Percentiles rank a stretch among this genome's conserved stretches.
Evolutionary conservation across 257 asterid genomes (phyloP).

Genomic region (Leptodermis oblonga): DNA sequence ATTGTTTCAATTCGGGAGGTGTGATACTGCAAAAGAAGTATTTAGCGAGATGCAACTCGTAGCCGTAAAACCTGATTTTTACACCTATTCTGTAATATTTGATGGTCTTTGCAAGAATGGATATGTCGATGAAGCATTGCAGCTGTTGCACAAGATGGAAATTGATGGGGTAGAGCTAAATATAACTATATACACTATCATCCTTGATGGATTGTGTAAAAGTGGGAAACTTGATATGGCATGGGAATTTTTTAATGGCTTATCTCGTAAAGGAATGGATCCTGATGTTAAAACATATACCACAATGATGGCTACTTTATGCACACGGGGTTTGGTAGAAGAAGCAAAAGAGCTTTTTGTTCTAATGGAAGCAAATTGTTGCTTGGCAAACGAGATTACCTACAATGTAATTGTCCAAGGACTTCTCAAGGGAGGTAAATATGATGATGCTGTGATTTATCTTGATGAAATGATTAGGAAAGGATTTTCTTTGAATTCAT

Average conservation of each 20-base stretch:
- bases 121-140: conserved; percentile 20
- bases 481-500: conserved; percentile 8
- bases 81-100: no score
- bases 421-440: not conserved
- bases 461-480: conserved; percentile 19
- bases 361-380: conserved; percentile 9
- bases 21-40: no score
- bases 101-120: conserved; percentile 9
- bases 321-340: conserved; percentile 13
- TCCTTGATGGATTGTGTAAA: conserved; percentile 24
- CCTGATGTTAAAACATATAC: conserved; percentile 22
- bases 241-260: not conserved
- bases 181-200: not conserved
- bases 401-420: conserved; percentile 12
- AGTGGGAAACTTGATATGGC: conserved; percentile 10
- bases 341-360: conserved; percentile 13
- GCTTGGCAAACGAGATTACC: not conserved
- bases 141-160: conserved; percentile 8
- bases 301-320: not conserved
- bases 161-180: not conserved
- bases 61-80: no score
- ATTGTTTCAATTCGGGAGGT: conserved; percentile 22
- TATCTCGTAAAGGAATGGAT: conserved; percentile 11
- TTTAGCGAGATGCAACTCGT: no score
- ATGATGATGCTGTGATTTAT: not conserved